Base-by-base conservation (phyloP, 345 rosid genomes). In the Theobroma cacao region DNA sequence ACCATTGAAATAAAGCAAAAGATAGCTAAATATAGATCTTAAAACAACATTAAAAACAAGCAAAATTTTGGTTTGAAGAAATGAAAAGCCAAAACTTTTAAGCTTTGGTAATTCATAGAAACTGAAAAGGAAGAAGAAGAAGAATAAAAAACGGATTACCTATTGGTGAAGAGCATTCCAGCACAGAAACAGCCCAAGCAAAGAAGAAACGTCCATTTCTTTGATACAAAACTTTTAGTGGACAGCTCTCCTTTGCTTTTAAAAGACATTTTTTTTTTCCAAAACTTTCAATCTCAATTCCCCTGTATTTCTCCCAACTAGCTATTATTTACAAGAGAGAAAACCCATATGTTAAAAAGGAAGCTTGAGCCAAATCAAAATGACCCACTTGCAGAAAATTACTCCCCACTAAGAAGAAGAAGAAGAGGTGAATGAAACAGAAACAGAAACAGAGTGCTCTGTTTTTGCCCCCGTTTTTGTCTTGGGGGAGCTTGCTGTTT, bases 161-260 rank as follows among this genome's bases (percentile, higher is more conserved):
- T 91, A 79, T 89, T 89, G 26, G 97, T 91, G 89, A 93, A 90
- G 86, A 95, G 83, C 79, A 93, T 85, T 14, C 98, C 99, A 56
- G 89, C 89, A 82, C 90, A 93, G 90, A 95, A 95, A 78, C 94
- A 85, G 15, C 86, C 90, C 61, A 92, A 75, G 72, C 99, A 93
- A 79, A 95, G 89, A 72, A 92, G 66, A 75, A 91, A 79, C 13
- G 93, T 86, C 97, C 96, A 92, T 85, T 82, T 95, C 71, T 83
- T 90, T 4, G 99, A 87, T 26, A 93, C 72, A 43, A 74, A 81
- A 83, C 76, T 89, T 81, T 80, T 89, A 41, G 82, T 76, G 79
- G 84, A 26, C 76, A 72, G 84, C 76, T 91, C 98, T 83, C 91
- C 91, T 89, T 86, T 90, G 83, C 86, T 88, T 85, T 91, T 95